Percentiles rank a stretch among this genome's conserved stretches.
phyloP scores from a whole-genome alignment of 1,284 basidiomycete species.

The Boletus sp. region DNA sequence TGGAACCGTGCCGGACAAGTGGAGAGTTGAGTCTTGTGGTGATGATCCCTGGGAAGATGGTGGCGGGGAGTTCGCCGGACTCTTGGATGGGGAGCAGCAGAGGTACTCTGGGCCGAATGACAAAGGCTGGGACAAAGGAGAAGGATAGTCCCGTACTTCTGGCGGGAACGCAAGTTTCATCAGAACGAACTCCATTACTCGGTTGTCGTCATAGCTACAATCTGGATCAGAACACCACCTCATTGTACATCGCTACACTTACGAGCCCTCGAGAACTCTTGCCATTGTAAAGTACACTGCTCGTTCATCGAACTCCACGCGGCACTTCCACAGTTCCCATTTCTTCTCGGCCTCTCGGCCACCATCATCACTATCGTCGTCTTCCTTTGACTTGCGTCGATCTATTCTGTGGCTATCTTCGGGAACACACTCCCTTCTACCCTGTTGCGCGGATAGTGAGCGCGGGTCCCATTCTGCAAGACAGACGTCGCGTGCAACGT shows the following conservation, averaged over 20 bases:
- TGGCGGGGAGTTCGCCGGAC: constrained; percentile 33
- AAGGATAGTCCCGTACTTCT: constrained; percentile 38
- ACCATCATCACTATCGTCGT: constrained; percentile 13
- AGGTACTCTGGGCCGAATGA: constrained; percentile 26
- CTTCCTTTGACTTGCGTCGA: constrained; percentile 16
- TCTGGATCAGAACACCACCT: constrained; percentile 7
- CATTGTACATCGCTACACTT: constrained; percentile 34
- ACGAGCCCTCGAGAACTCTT: constrained; percentile 56
- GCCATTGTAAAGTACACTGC: constrained; percentile 78
- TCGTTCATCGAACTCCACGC: constrained; percentile 71
- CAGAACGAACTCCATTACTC: constrained; percentile 59
- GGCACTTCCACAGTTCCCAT: constrained; percentile 77
- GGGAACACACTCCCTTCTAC: constrained; percentile 6
- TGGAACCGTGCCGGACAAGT: constrained; percentile 9
- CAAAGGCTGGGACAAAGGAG: constrained; percentile 24
- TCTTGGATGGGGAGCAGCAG: constrained; percentile 30
- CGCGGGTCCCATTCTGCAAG: constrained; percentile 68
- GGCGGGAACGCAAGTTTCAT: constrained; percentile 55
- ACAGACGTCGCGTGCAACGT: constrained; percentile 59
- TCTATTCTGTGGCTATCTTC: constrained; percentile 19
- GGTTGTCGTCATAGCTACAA: constrained; percentile 46
- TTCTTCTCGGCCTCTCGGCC: constrained; percentile 37
- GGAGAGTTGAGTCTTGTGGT: constrained; percentile 32
- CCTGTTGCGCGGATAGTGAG: constrained; percentile 20
- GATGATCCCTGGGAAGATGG: constrained; percentile 34